phyloP scores from a whole-genome alignment of 2,329 filamentous ascomycete species.

The Neonectria sp. region DNA sequence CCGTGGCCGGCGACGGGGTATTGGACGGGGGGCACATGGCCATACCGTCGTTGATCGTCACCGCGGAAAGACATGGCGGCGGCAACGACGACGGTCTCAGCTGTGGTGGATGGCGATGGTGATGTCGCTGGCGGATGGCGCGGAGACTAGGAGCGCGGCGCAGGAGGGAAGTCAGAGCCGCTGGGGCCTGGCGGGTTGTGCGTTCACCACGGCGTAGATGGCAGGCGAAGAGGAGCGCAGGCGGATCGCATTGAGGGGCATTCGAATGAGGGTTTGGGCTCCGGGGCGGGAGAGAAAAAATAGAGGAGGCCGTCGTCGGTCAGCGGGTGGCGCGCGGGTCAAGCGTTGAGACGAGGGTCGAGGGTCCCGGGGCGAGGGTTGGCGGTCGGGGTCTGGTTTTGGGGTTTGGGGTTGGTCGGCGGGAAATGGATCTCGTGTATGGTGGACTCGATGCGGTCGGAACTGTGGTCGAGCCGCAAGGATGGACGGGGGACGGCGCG shows the following conservation, averaged over 20 bases:
- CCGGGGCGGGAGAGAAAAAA: slow-evolving; percentile 30
- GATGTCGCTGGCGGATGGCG: slow-evolving; percentile 30
- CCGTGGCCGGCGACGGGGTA: slow-evolving; percentile 67
- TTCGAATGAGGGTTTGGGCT: slow-evolving; percentile 23
- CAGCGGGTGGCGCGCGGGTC: slow-evolving; percentile 31
- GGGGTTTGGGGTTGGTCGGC: slow-evolving; percentile 25
- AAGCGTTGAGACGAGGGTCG: slow-evolving; percentile 22
- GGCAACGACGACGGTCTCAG: slow-evolving; percentile 13
- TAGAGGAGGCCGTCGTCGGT: slow-evolving; percentile 30
- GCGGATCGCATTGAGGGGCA: slow-evolving; percentile 48
- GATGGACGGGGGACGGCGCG: slow-evolving; percentile 32
- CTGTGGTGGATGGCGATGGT: slow-evolving; percentile 22
- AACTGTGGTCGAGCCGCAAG: slow-evolving; percentile 33
- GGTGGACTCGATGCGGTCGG: slow-evolving; percentile 45
- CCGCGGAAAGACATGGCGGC: slow-evolving; percentile 74
- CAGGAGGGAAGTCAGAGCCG: slow-evolving; percentile 37
- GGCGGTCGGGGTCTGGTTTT: slow-evolving; percentile 35
- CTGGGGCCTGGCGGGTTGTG: slow-evolving; percentile 44
- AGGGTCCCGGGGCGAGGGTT: slow-evolving; percentile 27
- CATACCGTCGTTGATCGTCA: slow-evolving; percentile 75
- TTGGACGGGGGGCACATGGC: slow-evolving; percentile 76
- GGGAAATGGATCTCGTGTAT: slow-evolving; percentile 41
- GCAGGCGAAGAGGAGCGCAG: slow-evolving; percentile 39
- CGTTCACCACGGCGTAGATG: slow-evolving; percentile 46
- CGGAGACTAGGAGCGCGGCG: slow-evolving; percentile 20